Evolutionary conservation across 495 filamentous ascomycete species (phyloP).

Genomic region (Aspergillus cavernicola): DNA sequence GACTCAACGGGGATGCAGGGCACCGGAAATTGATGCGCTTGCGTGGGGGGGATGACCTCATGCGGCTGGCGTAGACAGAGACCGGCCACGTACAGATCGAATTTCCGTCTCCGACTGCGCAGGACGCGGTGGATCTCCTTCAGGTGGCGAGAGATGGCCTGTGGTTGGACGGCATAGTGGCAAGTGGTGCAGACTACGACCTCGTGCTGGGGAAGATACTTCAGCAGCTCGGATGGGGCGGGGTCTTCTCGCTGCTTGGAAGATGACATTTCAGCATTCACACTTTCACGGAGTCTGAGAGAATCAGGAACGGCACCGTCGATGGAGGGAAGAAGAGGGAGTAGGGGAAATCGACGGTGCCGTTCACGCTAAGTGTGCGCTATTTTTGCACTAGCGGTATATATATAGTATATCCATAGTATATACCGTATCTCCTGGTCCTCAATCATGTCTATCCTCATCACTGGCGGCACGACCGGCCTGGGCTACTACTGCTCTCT

Average conservation of each 20-base stretch:
- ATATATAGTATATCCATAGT: no score
- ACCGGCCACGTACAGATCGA: slow-evolving; percentile 19
- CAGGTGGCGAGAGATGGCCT: slow-evolving; percentile 31
- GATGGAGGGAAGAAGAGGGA: no score
- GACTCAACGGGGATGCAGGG: slow-evolving; percentile 24
- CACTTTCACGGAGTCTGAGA: no score
- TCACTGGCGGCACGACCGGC: not conserved
- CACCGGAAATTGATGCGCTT: slow-evolving; percentile 26
- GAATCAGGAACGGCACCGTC: no score
- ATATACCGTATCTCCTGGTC: no score
- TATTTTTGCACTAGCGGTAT: no score
- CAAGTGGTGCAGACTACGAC: slow-evolving; percentile 10
- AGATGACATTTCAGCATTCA: no score
- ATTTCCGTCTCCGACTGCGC: slow-evolving; percentile 19
- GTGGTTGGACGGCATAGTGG: slow-evolving; percentile 34
- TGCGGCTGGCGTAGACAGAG: slow-evolving; percentile 21
- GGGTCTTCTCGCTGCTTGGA: no score
- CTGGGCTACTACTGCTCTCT: not conserved
- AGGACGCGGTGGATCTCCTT: slow-evolving; percentile 37
- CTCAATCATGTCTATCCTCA: slow-evolving; percentile 1
- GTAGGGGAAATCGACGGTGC: no score
- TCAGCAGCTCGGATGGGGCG: not conserved
- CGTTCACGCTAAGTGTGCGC: no score
- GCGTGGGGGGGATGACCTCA: slow-evolving; percentile 14
- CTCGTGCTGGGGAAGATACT: not conserved